Conservation (phyloP, 257 asterid species). For the Leptodermis oblonga region DNA sequence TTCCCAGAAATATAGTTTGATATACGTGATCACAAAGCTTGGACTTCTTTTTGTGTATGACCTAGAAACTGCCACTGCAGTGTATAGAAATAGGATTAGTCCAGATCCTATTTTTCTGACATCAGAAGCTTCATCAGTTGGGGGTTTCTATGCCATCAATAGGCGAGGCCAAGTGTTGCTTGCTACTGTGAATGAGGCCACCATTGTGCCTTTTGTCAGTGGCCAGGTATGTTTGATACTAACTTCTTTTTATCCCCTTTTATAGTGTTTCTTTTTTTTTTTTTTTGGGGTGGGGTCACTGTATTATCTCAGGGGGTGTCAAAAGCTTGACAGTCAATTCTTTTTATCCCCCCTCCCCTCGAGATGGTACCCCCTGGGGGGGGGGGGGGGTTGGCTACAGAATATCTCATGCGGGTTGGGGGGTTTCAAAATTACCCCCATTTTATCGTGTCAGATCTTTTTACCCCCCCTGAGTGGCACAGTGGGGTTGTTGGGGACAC, state of each 20-base stretch:
- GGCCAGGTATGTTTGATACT: constrained; percentile 69
- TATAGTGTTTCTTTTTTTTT: no score
- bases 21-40: constrained; percentile 95
- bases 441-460: no score
- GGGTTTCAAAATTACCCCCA: no score
- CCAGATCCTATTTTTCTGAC: constrained; percentile 97
- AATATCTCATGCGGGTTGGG: no score
- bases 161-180: constrained; percentile 97
- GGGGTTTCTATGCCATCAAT: constrained; percentile 95
- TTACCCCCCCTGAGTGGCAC: no score
- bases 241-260: neutral
- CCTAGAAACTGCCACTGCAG: constrained; percentile 92
- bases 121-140: constrained; percentile 87
- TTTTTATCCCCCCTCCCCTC: no score
- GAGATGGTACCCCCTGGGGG: no score
- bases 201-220: constrained; percentile 89
- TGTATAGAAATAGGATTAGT: constrained; percentile 95
- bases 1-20: constrained; percentile 84
- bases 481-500: no score
- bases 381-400: no score
- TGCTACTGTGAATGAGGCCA: constrained; percentile 92
- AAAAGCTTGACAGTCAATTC: no score
- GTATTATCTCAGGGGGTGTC: no score
- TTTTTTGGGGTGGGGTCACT: no score
- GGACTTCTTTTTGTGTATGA: constrained; percentile 98